phyloP scores from a whole-genome alignment of 2,329 filamentous ascomycete species.

The Raffaelea deltoideospora region DNA sequence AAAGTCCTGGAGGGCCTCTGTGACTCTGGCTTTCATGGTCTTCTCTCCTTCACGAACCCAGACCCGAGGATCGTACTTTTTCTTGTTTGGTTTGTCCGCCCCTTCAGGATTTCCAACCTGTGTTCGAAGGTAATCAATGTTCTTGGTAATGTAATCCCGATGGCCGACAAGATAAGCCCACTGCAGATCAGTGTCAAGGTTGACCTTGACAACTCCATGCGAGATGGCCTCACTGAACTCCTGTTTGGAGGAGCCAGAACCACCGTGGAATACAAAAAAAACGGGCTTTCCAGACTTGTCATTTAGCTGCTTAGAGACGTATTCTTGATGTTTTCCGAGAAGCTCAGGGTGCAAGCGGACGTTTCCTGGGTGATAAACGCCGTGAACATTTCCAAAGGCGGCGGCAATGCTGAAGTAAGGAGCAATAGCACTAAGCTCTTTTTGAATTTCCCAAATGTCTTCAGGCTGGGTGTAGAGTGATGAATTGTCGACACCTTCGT shows the following conservation, averaged over 20 bases:
- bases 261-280: constrained; percentile 99
- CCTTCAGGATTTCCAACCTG: constrained; percentile 93
- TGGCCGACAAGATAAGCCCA: constrained; percentile 86
- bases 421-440: constrained; percentile 70
- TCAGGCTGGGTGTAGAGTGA: constrained; percentile 95
- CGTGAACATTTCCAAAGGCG: constrained; percentile 97
- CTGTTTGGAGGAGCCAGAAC: constrained; percentile 77
- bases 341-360: constrained; percentile 94
- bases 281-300: constrained; percentile 74
- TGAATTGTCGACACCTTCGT: constrained; percentile 93
- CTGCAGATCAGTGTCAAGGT: constrained; percentile 96
- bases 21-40: constrained; percentile 75
- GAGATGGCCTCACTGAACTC: constrained; percentile 82
- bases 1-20: constrained; percentile 80
- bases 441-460: constrained; percentile 86
- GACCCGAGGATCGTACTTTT: constrained; percentile 76
- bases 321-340: constrained; percentile 88
- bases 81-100: constrained; percentile 96
- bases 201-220: constrained; percentile 98
- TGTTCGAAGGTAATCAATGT: constrained; percentile 83
- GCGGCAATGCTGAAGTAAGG: constrained; percentile 97
- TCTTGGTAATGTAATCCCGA: constrained; percentile 84
- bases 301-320: constrained; percentile 67
- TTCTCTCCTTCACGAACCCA: constrained; percentile 78
- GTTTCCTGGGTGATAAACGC: constrained; percentile 69